A percentile compares a stretch with the other conserved stretches of the same genome.
Evolutionary conservation across 306 rosid species (phyloP).

Genomic region (Cucurbita pepo): DNA sequence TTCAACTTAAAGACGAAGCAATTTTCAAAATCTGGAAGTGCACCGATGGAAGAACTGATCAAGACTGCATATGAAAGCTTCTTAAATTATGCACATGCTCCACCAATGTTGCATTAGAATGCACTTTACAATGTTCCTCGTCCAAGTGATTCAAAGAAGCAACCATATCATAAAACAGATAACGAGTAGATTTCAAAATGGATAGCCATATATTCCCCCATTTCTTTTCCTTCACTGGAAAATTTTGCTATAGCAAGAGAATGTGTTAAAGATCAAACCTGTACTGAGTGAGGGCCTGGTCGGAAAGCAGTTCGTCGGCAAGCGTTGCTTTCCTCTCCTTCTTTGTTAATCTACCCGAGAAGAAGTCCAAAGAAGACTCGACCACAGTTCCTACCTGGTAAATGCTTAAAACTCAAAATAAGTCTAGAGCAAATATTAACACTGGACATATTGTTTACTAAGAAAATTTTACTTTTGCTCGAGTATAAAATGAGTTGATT

Average conservation of each 20-base stretch:
- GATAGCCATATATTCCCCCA: neutral
- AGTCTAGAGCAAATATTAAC: neutral
- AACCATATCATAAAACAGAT: neutral
- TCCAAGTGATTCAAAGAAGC: neutral
- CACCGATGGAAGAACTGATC: neutral
- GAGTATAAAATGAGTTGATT: neutral
- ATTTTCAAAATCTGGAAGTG: neutral
- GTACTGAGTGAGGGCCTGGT: conserved; percentile 26
- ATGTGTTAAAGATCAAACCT: conserved; percentile 21
- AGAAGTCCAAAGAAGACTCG: conserved; percentile 55
- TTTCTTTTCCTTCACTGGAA: neutral
- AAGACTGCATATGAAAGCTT: neutral
- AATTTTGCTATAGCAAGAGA: neutral
- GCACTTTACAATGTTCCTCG: neutral
- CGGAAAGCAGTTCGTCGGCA: conserved; percentile 55
- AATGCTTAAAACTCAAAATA: neutral
- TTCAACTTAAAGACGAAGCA: neutral
- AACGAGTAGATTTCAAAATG: neutral
- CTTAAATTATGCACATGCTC: neutral
- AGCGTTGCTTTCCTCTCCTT: conserved; percentile 62
- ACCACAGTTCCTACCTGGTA: conserved; percentile 70
- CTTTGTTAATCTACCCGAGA: conserved; percentile 57
- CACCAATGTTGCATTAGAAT: neutral
- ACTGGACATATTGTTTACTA: neutral
- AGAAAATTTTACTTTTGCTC: neutral